Conservation (phyloP, 1,284 basidiomycete genomes). For the Thecaphora frezii region DNA sequence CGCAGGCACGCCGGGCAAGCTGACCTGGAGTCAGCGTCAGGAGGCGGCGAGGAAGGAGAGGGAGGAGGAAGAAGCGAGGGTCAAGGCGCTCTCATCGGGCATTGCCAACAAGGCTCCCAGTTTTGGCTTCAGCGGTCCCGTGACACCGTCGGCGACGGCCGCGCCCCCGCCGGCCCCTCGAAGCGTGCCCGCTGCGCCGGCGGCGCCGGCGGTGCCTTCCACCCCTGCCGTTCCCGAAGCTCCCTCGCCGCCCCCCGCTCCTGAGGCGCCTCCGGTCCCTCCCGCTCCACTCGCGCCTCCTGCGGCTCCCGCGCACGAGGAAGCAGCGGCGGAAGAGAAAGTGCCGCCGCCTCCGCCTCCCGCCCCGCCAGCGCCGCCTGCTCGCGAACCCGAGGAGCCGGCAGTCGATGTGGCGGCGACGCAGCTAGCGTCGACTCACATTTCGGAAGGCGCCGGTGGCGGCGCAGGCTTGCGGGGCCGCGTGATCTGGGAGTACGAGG, state of each 20-base stretch:
- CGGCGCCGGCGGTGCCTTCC: conserved; percentile 21
- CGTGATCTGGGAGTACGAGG: conserved; percentile 54
- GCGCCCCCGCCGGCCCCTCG: conserved; percentile 7
- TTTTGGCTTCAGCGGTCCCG: conserved; percentile 16
- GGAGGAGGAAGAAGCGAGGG: conserved; percentile 44
- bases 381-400: conserved; percentile 1
- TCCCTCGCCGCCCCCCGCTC: conserved; percentile 16
- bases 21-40: conserved; percentile 58
- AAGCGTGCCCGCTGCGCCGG: conserved; percentile 15
- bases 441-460: conserved; percentile 4
- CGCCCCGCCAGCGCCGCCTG: too few relatives aligned
- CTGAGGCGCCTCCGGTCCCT: conserved; percentile 27
- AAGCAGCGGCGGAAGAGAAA: too few relatives aligned
- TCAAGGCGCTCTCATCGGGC: conserved; percentile 16
- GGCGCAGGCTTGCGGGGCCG: conserved; percentile 34
- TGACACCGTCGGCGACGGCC: conserved; percentile 4
- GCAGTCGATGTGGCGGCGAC: conserved; percentile 13
- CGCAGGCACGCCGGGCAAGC: conserved; percentile 36
- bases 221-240: conserved; percentile 1
- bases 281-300: conserved; percentile 14
- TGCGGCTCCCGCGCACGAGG: too few relatives aligned
- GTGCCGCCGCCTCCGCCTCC: too few relatives aligned
- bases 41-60: conserved; percentile 48
- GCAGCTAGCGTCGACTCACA: conserved; percentile 27
- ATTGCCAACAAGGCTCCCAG: conserved; percentile 22